Base-by-base conservation (phyloP, 805 yeast genomes). In the Lachancea quebecensis region DNA sequence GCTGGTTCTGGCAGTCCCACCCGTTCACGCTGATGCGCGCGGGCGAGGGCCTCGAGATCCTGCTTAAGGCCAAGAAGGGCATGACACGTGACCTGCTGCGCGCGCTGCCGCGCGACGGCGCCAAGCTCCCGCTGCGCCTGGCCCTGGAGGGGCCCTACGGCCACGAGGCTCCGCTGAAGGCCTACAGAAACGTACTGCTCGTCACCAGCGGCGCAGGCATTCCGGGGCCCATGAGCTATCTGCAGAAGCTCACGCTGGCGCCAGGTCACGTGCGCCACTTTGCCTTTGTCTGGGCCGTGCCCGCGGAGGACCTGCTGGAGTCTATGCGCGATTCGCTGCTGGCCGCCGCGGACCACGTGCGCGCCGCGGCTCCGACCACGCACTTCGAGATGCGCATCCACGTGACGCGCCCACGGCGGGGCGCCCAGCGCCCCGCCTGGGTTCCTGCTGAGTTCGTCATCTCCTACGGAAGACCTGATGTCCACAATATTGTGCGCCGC, bases 191-290 rank as follows among this genome's bases (percentile, higher is more conserved):
- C 46, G 74, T 81, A 5, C 69, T 82, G 6, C 71, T 81, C 37
- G 50, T 84, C 18, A 83, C 90, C 7, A 90, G 88, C 39, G 91
- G 93, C 28, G 79, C 79, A 44, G 93, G 93, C 44, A 69, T 85
- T 42, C 81, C 91, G 0, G 85, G 79, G 1, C 70, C 77, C 16
- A 34, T 44, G 21, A 42, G 47, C 21, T 47, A 47, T 27, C 37
- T 47, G 30, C 35, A 37, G 25, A 41, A 37, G 30, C 39, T 39
- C 18, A 18, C 30, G 15, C 35, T 34, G 7, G 8, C 9, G 7
- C 38, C 31, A 11, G 17, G 17, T 6, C 32, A 38, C n/a, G 27
- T 34, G 14, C 17, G 18, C 4, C 16, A 27, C 6, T 34, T 21
- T 21, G 41, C 40, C n/a, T 47, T 47, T 30, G 42, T 44, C 5